These are phyloP conservation scores for Acanthamoeba healyi DNA, from an alignment of 208 protist genomes.

Conservation along the genomic window DNA sequence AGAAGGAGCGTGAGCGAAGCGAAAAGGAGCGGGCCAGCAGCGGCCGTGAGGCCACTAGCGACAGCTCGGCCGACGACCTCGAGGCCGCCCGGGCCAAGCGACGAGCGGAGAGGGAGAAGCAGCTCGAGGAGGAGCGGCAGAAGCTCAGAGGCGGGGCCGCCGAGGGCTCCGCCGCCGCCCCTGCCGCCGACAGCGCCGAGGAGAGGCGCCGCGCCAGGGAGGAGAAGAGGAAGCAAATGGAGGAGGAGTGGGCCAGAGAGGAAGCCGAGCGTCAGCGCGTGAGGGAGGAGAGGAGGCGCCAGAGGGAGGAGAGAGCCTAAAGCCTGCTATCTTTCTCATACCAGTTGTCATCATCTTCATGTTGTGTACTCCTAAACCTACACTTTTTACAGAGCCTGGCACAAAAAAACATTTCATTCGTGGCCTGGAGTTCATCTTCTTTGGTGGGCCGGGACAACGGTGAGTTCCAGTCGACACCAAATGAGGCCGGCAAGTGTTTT, in stretches of 20 bases:
- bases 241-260: not conserved
- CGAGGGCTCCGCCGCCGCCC: not conserved
- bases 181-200: not conserved
- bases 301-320: not conserved
- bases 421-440: too few species aligned
- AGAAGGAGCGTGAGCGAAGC: conserved; percentile 6
- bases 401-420: too few species aligned
- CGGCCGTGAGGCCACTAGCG: not conserved
- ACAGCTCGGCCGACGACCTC: not conserved
- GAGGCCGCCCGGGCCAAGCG: not conserved
- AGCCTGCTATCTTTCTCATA: not conserved
- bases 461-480: too few species aligned
- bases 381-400: too few species aligned
- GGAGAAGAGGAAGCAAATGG: conserved; percentile 39
- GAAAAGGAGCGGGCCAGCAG: not conserved
- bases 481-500: too few species aligned
- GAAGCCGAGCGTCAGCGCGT: conserved; percentile 20
- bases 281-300: conserved; percentile 21
- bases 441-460: too few species aligned
- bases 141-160: not conserved
- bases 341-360: not conserved
- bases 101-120: conserved; percentile 28
- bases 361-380: not conserved
- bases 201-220: not conserved
- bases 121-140: conserved; percentile 31